Base-by-base conservation (phyloP, 1,139 yeast species). In the Geotrichum restrictum region DNA sequence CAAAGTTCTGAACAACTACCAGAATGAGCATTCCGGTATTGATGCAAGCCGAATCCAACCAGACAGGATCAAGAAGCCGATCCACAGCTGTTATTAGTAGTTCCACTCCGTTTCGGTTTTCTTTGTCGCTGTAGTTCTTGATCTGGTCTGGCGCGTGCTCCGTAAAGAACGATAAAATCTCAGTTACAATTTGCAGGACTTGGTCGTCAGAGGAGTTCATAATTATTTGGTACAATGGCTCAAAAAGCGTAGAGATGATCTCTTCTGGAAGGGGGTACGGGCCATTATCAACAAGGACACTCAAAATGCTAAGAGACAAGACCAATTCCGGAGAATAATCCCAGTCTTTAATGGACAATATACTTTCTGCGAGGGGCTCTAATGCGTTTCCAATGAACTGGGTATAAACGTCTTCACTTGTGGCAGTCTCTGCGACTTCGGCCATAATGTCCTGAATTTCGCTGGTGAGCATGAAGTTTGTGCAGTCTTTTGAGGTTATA, bases 31-130 rank as follows among this genome's bases (percentile, higher is more conserved):
- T 56, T 3, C 71, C 79, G 7, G 83, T 75, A 1, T 88, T 81
- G 66, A 82, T 76, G 1, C 94, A 91, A 0, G 95, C 95, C 53
- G 84, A 77, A 62, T 88, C 97, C 13, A 85, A 78, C 56, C 87
- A 73, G 8, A 76, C 74, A 0, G 94, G 88, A 1, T 88, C 81
- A 36, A 91, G 75, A 49, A 88, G 79, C 60, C 50, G 46, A 18
- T 48, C 48, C 2, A 47, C 51, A 10, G 48, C 46, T 36, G 43
- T 31, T n/a, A 51, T 43, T 24, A 51, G 74, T 1, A 77, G 70
- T 43, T 79, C 78, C 50, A 82, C 65, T 1, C 88, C 88, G 2
- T 77, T 59, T 49, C 72, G 70, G 6, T 72, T 70, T 2, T 75
- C 63, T 11, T 72, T 69, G 10, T 57, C 62, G 57, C 13, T 10